Evolutionary conservation across 805 yeast genomes (phyloP), one percentile per base, ranked within the genome.

Genomic region (Wickerhamiella spandovensis): DNA sequence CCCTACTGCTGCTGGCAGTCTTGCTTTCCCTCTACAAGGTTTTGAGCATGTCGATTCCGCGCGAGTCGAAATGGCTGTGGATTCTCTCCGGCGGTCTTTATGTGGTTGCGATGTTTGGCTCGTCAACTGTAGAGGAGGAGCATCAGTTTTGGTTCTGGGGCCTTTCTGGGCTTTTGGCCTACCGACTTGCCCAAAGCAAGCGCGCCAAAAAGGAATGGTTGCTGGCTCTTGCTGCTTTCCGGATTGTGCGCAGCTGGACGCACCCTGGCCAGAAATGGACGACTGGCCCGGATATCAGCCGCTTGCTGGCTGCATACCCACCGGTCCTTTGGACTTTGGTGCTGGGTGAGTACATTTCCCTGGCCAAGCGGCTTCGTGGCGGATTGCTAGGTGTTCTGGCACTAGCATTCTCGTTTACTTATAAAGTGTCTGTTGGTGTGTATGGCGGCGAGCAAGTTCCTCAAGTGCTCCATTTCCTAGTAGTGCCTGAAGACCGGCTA

Each of bases 131-230:
- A 17, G 98, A 92, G 61, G 98, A 92, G 64, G 98, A 92, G 61
- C 95, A 92, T 61, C 96, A 89, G 61, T 64, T 89, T 17, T 92
- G 98, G 98, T 92, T 95, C 85, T 84, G 86, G 80, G 67, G 75
- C 21, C 62, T 75, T 0, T 69, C 76, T 0, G 72, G 74, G 9
- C 10, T 55, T 0, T 55, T 57, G n/a, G 53, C 47, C 53, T 18
- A 39, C 9, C 24, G 48, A 2, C 46, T 48, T 18, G 30, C 47
- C 17, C 25, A 13, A 2, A 28, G 28, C 22, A 43, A 43, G n/a
- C 20, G 28, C 20, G n/a, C 28, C 10, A n/a, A 17, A 9, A 13
- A 18, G n/a, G 38, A 25, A 12, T 46, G 60, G 61, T 17, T 61
- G 54, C 51, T 51, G 48, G 45, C 62, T 15, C 54, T 41, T 24